Evolutionary conservation across 116 monocot species (phyloP).

Genomic region (Posidonia oceanica): DNA sequence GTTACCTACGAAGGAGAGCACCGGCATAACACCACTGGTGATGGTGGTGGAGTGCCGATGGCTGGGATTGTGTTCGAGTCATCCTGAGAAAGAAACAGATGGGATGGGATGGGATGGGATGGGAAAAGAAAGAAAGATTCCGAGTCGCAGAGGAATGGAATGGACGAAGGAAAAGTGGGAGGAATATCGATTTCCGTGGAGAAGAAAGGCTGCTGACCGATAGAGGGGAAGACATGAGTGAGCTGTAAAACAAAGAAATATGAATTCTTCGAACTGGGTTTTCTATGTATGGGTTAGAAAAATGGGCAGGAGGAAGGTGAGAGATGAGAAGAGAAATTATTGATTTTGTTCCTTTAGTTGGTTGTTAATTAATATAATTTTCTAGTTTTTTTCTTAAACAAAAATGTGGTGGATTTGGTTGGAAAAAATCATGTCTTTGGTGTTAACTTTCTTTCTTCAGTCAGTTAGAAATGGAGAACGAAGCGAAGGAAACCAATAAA

Average conservation of each 20-base stretch:
- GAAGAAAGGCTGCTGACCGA: neutral
- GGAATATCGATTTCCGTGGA: neutral
- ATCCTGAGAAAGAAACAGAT: neutral
- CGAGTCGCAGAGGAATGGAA: too few species aligned
- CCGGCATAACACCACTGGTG: constrained; percentile 17
- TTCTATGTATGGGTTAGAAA: too few species aligned
- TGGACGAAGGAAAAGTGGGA: neutral
- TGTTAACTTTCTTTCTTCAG: too few species aligned
- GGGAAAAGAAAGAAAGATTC: neutral
- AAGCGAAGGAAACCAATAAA: too few species aligned
- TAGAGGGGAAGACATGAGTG: neutral
- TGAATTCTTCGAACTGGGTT: neutral
- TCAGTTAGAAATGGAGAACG: too few species aligned
- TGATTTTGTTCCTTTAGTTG: neutral
- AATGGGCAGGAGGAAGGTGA: too few species aligned
- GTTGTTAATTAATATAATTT: too few species aligned
- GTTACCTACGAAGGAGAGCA: constrained; percentile 70
- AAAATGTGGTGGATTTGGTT: too few species aligned
- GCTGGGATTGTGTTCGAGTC: constrained; percentile 9
- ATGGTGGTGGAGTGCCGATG: neutral
- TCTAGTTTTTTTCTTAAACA: too few species aligned
- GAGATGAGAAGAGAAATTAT: neutral
- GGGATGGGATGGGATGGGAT: neutral
- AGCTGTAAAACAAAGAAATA: neutral
- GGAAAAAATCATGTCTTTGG: too few species aligned